phyloP scores from a whole-genome alignment of 2,329 filamentous ascomycete genomes.

The Eutypa lata region DNA sequence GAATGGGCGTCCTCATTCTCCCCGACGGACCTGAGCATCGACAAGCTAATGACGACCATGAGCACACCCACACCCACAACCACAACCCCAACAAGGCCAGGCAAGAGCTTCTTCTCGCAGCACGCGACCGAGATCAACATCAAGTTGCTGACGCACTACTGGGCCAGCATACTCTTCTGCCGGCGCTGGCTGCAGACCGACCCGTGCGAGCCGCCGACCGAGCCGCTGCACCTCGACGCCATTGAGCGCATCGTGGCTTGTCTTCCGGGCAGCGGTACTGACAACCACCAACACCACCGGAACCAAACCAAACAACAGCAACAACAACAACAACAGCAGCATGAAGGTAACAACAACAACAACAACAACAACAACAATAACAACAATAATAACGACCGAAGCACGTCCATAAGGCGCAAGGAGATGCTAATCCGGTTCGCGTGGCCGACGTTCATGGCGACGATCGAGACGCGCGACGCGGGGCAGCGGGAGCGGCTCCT shows the following conservation, averaged over 20 bases:
- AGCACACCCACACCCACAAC: no score
- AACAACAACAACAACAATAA: no score
- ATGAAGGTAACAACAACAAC: no score
- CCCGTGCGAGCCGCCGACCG: not conserved
- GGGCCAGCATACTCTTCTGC: conserved; percentile 7
- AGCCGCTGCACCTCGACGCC: conserved; percentile 1
- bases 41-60: not conserved
- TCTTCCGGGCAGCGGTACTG: no score
- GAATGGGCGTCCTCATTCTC: not conserved
- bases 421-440: conserved; percentile 2
- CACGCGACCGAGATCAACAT: not conserved
- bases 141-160: not conserved
- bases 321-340: not conserved
- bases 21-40: no score
- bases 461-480: conserved; percentile 2
- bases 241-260: not conserved
- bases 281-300: no score
- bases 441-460: conserved; percentile 7
- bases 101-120: not conserved
- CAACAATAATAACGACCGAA: no score
- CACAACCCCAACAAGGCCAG: no score
- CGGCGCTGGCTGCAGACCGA: conserved; percentile 2
- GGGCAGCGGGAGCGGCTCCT: not conserved
- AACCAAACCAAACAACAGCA: not conserved
- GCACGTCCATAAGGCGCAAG: no score